These are phyloP conservation scores for Pharnaceum exiguum DNA, from an alignment of 148 eudicot species.

Conservation along the genomic window DNA sequence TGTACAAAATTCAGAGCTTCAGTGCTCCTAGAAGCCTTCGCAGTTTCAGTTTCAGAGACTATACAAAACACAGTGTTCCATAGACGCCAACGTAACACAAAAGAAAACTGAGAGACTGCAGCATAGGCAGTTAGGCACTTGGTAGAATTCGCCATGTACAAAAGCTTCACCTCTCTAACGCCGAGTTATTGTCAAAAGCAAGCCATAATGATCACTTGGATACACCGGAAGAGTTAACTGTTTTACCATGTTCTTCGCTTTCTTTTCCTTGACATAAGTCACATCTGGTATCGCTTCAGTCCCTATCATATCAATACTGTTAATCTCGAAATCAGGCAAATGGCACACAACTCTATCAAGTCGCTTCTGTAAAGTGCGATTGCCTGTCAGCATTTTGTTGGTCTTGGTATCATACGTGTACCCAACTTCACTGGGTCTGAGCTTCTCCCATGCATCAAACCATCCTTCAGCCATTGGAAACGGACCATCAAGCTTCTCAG, in stretches of 20 bases:
- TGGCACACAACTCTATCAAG: conserved; percentile 64
- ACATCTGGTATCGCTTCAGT: conserved; percentile 60
- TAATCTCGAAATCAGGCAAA: conserved; percentile 46
- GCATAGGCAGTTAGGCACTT: too few relatives aligned
- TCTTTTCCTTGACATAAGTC: conserved; percentile 55
- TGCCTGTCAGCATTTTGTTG: conserved; percentile 62
- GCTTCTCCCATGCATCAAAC: conserved; percentile 71
- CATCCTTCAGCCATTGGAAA: conserved; percentile 69
- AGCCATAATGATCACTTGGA: conserved; percentile 89
- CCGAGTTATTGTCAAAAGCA: conserved; percentile 45
- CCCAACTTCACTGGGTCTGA: conserved; percentile 61
- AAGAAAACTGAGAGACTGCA: too few relatives aligned
- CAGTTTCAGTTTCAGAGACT: too few relatives aligned
- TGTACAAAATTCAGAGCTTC: too few relatives aligned
- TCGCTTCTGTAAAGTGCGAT: conserved; percentile 54
- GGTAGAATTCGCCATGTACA: background rate
- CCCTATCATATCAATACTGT: conserved; percentile 65
- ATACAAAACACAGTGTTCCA: too few relatives aligned
- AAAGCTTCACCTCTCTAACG: background rate
- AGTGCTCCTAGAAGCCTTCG: too few relatives aligned
- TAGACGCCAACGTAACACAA: too few relatives aligned
- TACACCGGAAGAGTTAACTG: conserved; percentile 68
- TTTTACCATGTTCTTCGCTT: conserved; percentile 42
- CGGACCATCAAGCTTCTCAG: conserved; percentile 69
- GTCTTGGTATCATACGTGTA: conserved; percentile 83